Evolutionary conservation across 2,329 filamentous ascomycete species (phyloP), one percentile per base, ranked within the genome.

Genomic region (Alternaria metachromatica): DNA sequence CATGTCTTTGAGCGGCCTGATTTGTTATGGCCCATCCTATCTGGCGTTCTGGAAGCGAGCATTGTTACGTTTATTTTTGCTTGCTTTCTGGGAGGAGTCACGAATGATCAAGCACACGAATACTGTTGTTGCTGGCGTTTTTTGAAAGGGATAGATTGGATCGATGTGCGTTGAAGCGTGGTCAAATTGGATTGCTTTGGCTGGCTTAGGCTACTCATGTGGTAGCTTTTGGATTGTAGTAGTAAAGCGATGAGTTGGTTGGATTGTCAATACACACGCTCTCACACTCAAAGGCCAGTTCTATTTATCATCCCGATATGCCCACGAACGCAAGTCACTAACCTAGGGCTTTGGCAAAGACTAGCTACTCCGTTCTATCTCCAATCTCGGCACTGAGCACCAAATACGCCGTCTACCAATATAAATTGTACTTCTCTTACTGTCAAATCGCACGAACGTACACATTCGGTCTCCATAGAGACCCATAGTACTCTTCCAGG

Each of bases 21-120:
- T 45, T 20, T 51, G n/a, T 51, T 20, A 23, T 44, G 23, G 37
- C 20, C 26, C 23, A 30, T 37, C 9, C 53, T 20, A 58, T 12
- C 12, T 13, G 59, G 59, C 46, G 55, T 62, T 62, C 5, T 18
- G 55, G 10, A 48, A 62, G 59, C 59, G 59, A 58, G 37, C 59
- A 58, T 62, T 53, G 26, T 41, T 25, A 58, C 46, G 41, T 58
- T 12, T 45, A 26, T 30, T 20, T 13, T 37, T 25, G 49, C n/a
- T 53, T 25, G 49, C 23, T 53, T 25, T 25, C 20, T 33, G 25
- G 21, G 28, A 4, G 53, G 9, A 7, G 50, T 58, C 15, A 53
- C 26, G 55, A 28, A 50, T n/a, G 37, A 37, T 37, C 15, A 50
- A 28, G 55, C 41, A 58, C 48, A 62, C 41, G 55, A 55, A 58